Evolutionary conservation across 2,329 filamentous ascomycete genomes (phyloP).

Genomic region (Ophiocordyceps camponoti-rufipedis): DNA sequence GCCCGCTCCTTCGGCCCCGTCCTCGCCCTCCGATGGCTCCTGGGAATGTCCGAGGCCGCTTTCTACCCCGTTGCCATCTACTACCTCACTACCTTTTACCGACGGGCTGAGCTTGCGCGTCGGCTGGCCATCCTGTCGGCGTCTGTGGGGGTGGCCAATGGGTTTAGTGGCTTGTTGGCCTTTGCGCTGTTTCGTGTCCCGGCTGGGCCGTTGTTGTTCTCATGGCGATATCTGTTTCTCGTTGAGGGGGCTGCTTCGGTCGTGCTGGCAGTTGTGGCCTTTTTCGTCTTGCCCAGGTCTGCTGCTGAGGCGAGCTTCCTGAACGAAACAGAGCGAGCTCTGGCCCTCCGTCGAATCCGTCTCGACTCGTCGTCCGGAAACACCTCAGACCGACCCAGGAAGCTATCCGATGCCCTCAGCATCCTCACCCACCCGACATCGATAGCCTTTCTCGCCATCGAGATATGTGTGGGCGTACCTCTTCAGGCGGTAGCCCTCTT

Average conservation of each 20-base stretch:
- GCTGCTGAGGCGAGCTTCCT: slow-evolving; percentile 49
- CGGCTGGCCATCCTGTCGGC: slow-evolving; percentile 53
- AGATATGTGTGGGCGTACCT: slow-evolving; percentile 41
- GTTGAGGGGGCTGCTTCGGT: slow-evolving; percentile 40
- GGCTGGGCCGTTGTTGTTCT: slow-evolving; percentile 16
- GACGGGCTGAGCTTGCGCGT: slow-evolving; percentile 24
- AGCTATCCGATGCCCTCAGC: slow-evolving; percentile 28
- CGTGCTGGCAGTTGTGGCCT: slow-evolving; percentile 43
- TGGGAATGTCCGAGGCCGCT: slow-evolving; percentile 36
- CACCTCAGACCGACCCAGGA: slow-evolving; percentile 10
- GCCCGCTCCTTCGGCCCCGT: slow-evolving; percentile 29
- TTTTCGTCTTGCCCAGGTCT: slow-evolving; percentile 48
- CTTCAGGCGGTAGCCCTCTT: slow-evolving; percentile 36
- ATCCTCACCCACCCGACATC: slow-evolving; percentile 32
- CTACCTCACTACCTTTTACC: slow-evolving; percentile 33
- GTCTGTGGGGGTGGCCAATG: slow-evolving; percentile 52
- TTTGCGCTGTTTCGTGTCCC: slow-evolving; percentile 25
- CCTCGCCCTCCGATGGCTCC: slow-evolving; percentile 28
- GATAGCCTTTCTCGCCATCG: slow-evolving; percentile 31
- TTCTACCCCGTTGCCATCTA: slow-evolving; percentile 37
- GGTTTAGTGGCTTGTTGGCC: slow-evolving; percentile 27
- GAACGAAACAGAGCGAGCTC: slow-evolving; percentile 42
- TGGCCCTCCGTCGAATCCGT: slow-evolving; percentile 58
- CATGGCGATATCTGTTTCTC: slow-evolving; percentile 33
- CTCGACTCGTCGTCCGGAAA: slow-evolving; percentile 52